Percentiles rank a stretch among this genome's conserved stretches.
Conservation (phyloP, 805 yeast genomes). For the Starmerella sirachaensis region DNA sequence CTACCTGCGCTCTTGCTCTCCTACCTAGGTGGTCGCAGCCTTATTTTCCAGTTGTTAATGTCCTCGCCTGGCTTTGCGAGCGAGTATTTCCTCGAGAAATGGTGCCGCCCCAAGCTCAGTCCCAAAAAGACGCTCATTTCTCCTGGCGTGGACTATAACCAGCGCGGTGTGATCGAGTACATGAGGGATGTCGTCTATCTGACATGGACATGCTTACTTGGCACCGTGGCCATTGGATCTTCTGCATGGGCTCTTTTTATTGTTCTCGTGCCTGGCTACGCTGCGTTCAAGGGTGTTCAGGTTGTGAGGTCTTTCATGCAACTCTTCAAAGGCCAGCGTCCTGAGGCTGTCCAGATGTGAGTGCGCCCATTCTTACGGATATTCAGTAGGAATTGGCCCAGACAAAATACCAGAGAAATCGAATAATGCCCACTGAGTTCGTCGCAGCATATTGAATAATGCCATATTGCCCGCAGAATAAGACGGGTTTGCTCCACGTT, state of each 20-base stretch:
- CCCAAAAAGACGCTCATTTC: constrained; percentile 33
- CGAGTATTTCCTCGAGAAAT: constrained; percentile 43
- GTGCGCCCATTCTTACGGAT: too few species aligned
- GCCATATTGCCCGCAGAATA: too few species aligned
- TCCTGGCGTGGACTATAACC: constrained; percentile 52
- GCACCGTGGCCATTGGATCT: constrained; percentile 45
- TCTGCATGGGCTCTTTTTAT: constrained; percentile 51
- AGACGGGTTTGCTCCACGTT: too few species aligned
- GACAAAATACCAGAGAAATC: too few species aligned
- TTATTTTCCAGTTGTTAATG: constrained; percentile 35
- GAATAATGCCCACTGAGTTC: too few species aligned
- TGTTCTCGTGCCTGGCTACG: constrained; percentile 22
- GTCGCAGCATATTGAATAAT: too few species aligned
- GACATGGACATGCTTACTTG: constrained; percentile 45
- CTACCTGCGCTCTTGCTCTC: constrained; percentile 31
- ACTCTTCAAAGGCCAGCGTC: constrained; percentile 11
- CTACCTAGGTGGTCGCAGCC: constrained; percentile 36
- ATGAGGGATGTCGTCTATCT: constrained; percentile 58
- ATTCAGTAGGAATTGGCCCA: too few species aligned
- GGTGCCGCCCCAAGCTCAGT: constrained; percentile 50
- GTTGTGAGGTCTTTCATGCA: constrained; percentile 18
- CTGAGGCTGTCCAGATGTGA: background rate
- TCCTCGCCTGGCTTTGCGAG: constrained; percentile 35
- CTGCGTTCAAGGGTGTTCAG: constrained; percentile 16
- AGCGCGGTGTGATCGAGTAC: constrained; percentile 57